Evolutionary conservation across 1,284 basidiomycete species (phyloP), one percentile per base, ranked within the genome.

Genomic region (Malassezia nana): DNA sequence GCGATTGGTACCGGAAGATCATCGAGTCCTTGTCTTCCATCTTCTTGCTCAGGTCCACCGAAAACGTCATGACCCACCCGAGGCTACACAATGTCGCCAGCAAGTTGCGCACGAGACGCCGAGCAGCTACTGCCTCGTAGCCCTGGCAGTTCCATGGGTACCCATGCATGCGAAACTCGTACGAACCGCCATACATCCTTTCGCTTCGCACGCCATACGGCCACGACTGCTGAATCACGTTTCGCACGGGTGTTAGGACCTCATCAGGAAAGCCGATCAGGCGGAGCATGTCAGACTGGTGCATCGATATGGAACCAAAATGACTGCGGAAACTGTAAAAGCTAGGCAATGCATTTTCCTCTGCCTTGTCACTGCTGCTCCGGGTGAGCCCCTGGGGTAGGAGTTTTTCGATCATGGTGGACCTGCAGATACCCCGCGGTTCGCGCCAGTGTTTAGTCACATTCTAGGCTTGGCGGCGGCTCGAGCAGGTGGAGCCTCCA

Each of bases 401-500:
- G 8, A 38, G 18, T 10, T 38, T 38, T 7, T 6, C 13, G n/a
- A 32, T 13, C 31, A 32, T 32, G 13, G 31, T 7, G 6, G 31
- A 13, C 31, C 31, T 18, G 12, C n/a, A 9, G 3, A 18, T 18
- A 3, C 13, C 8, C 7, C 12, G 35, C 35, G 32, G 15, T 15
- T 15, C 35, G 18, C 12, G 35, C 35, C 18, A 18, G n/a, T 18
- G 35, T 20, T 38, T 38, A 38, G 35, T 38, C 16, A 38, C 7
- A 38, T 20, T 6, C n/a, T 16, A 16, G 2, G 24, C 2, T 8
- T 18, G 24, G 32, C 31, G 46, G 38, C 26, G 15, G 16, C 8
- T 55, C 53, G 2, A 50, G 33, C 12, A 56, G 20, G 39, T 56
- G 49, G 25, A 56, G 22, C 15, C 39, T 46, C 54, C 54, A 56